phyloP scores from a whole-genome alignment of 2,329 filamentous ascomycete genomes.

The Fusarium decemcellulare region DNA sequence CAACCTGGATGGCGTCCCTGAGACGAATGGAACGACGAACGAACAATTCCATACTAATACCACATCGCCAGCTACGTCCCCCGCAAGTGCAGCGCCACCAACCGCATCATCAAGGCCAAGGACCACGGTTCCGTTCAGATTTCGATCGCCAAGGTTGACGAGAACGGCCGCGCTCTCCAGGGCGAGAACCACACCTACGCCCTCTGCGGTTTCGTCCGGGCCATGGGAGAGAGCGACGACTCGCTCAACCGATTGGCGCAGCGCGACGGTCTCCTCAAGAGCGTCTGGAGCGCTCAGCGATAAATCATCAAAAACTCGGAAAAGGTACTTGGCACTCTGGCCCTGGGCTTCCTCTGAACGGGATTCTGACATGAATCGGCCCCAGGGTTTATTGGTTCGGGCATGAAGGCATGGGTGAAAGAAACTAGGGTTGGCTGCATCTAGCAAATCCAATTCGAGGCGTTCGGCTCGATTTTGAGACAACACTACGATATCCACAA shows the following conservation, averaged over 20 bases:
- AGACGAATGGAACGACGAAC: slow-evolving; percentile 15
- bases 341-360: slow-evolving; percentile 43
- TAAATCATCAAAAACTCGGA: slow-evolving; percentile 57
- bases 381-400: slow-evolving; percentile 52
- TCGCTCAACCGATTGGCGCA: slow-evolving; percentile 95
- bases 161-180: slow-evolving; percentile 93
- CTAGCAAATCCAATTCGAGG: slow-evolving; percentile 62
- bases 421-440: slow-evolving; percentile 60
- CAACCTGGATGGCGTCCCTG: slow-evolving; percentile 27
- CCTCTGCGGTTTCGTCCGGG: slow-evolving; percentile 96
- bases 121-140: slow-evolving; percentile 99
- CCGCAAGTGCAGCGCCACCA: slow-evolving; percentile 98
- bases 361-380: slow-evolving; percentile 45
- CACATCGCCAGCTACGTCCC: slow-evolving; percentile 84
- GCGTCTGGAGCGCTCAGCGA: slow-evolving; percentile 87
- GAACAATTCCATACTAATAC: slow-evolving; percentile 47
- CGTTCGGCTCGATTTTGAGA: slow-evolving; percentile 63
- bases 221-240: slow-evolving; percentile 98
- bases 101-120: slow-evolving; percentile 99
- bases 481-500: slow-evolving; percentile 52
- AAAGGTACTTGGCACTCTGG: slow-evolving; percentile 45
- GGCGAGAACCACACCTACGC: slow-evolving; percentile 99
- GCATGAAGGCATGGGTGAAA: slow-evolving; percentile 57
- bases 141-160: slow-evolving; percentile 97
- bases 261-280: slow-evolving; percentile 97